A percentile compares a stretch with the other conserved stretches of the same genome.
phyloP scores from a whole-genome alignment of 768 basidiomycete genomes.

The Lactarius trivialis region DNA sequence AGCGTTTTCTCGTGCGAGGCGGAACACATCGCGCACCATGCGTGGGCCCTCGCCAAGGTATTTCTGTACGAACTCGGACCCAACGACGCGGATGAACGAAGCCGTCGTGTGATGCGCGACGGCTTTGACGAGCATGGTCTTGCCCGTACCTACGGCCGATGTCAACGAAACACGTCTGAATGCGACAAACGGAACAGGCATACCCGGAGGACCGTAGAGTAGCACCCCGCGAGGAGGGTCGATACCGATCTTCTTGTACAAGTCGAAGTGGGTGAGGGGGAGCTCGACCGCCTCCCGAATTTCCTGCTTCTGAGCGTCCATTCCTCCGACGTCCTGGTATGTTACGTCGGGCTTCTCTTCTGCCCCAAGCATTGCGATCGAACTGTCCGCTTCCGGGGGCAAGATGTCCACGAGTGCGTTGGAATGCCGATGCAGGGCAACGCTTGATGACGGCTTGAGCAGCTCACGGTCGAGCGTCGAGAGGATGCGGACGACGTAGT shows the following conservation, averaged over 20 bases:
- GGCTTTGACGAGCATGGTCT: constrained; percentile 99
- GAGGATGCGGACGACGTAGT: constrained; percentile 96
- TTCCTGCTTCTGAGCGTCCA: constrained; percentile 98
- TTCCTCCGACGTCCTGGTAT: constrained; percentile 93
- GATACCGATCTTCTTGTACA: constrained; percentile 99
- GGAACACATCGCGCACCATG: constrained; percentile 99
- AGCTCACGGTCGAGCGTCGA: constrained; percentile 96
- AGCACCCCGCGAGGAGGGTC: constrained; percentile 97
- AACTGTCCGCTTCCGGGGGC: constrained; percentile 96
- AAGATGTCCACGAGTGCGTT: constrained; percentile 98
- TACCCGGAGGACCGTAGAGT: constrained; percentile 94
- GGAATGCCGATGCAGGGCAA: constrained; percentile 98
- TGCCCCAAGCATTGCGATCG: constrained; percentile 88
- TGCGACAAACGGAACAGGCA: neutral
- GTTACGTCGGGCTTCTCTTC: constrained; percentile 94
- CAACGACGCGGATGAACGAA: constrained; percentile 95
- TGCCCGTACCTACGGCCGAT: constrained; percentile 74
- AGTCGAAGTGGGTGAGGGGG: constrained; percentile 91
- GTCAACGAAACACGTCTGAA: neutral
- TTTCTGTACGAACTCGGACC: constrained; percentile 98
- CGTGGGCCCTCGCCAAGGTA: constrained; percentile 98
- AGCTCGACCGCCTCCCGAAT: constrained; percentile 97
- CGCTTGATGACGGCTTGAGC: constrained; percentile 93
- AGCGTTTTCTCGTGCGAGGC: constrained; percentile 92
- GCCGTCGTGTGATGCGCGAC: constrained; percentile 97